Base-by-base conservation (phyloP, 1,284 basidiomycete species). In the Serendipita sp. region DNA sequence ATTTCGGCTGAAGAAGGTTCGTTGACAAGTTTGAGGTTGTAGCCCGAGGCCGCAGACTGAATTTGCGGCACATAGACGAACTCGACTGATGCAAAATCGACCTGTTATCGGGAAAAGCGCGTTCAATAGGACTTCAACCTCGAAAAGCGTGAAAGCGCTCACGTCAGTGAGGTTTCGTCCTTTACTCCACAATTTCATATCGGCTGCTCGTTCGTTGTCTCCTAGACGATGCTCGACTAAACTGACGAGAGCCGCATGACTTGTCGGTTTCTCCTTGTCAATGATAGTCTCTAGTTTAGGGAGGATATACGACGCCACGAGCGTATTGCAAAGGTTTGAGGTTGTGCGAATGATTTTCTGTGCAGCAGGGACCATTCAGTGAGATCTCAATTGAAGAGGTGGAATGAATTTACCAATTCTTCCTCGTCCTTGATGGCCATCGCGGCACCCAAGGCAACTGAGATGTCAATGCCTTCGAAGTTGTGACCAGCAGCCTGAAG, bases 1-100 rank as follows among this genome's bases (percentile, higher is more conserved):
- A 97, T 88, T 64, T 82, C 81, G 69, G 95, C 89, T 35, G 81
- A 75, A 30, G 88, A 87, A 1, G 93, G 94, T 71, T 91, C 86
- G 0, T 91, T 92, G 1, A 86, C 91, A 29, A 88, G 87, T 66
- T 87, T 84, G 61, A 98, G 78, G 71, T 98, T 94, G 71, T 96
- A 98, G 12, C 90, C 88, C 3, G 79, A 77, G 65, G 78, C 81
- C 45, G 84, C 85, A 2, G 93, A 97, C 71, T 97, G 94, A 70
- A 98, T 91, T 72, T 97, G 94, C 2, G 95, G 94, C 3, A 90
- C 85, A 73, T 95, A 97, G 68, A 91, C 91, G 75, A 94, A 95
- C 74, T 98, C 94, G 2, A 90, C 88, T 10, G 87, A 82, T 30
- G 79, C 77, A 79, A 90, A 93, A 71, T 99, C 94, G 64, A 93